Base-by-base conservation (phyloP, 2,329 filamentous ascomycete genomes). In the Celoporthe dispersa region DNA sequence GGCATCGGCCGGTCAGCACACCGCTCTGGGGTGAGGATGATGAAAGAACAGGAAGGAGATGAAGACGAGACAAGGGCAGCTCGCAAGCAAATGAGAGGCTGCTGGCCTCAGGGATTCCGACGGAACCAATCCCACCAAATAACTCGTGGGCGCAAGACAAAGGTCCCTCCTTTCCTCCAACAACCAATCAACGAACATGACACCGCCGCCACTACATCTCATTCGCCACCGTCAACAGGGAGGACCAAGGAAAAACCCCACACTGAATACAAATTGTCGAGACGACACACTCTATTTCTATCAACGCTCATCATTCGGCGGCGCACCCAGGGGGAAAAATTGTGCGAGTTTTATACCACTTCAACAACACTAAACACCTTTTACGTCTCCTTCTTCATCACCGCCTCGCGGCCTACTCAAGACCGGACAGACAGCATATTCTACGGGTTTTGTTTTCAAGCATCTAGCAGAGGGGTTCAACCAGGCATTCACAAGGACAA, bases 1-100 rank as follows among this genome's bases (percentile, higher is more conserved):
- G 61, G 63, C 70, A 59, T 59, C 59, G 60, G 70, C 70, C 41
- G 59, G 63, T 71, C 67, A 71, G 64, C 67, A 71, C 65, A 68
- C 48, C 48, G 57, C 39, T 51, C 16, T 55, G 39, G n/a, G 61
- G 35, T 4, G 37, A 59, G 66, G 41, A 55, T 53, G 33, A 65
- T 41, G 31, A 31, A 59, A 35, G 39, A 44, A 37, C 6, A 44
- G 22, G 41, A 65, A 60, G 31, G 51, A 35, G 39, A n/a, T n/a
- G n/a, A 64, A 37, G 64, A 37, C 57, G 31, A 68, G 41, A 48
- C 44, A 39, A 25, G 41, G 53, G 12, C 44, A 59, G 44, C 61
- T 33, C 62, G 67, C 61, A 48, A 37, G 25, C 39, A 31, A 31
- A 33, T 35, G 64, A 62, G 48, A 68, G 69, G 41, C 48, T 48